These are phyloP conservation scores for Scenedesmus sp. DNA, from an alignment of 163 green algal genomes.

Conservation along the genomic window DNA sequence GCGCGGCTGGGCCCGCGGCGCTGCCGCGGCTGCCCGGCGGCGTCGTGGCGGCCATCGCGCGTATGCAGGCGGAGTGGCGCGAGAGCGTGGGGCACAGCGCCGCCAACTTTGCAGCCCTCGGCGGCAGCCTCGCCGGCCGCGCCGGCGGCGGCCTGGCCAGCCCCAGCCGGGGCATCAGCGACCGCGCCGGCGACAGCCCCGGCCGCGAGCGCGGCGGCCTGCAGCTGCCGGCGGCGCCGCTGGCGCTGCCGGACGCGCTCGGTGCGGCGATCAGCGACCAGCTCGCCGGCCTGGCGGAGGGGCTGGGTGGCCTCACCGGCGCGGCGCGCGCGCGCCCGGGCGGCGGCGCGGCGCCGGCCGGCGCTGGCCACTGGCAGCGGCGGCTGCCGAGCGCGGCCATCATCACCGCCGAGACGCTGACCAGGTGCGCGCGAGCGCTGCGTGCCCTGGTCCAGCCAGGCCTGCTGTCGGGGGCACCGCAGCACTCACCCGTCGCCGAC, in stretches of 20 bases:
- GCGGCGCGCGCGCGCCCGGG: neutral
- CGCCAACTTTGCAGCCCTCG: neutral
- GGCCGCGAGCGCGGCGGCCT: constrained; percentile 1
- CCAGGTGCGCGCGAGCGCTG: neutral
- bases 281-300: too few species aligned
- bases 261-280: too few species aligned
- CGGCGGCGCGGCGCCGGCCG: neutral
- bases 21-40: too few species aligned
- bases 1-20: too few species aligned
- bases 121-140: neutral
- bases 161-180: neutral
- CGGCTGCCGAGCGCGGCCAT: neutral
- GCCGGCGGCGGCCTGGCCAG: constrained; percentile 3
- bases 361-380: neutral
- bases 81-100: too few species aligned
- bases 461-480: neutral
- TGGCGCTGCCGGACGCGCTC: too few species aligned
- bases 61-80: too few species aligned
- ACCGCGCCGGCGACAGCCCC: neutral
- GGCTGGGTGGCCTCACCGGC: neutral
- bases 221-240: neutral
- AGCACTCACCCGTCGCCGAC: constrained; percentile 8
- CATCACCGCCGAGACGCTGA: neutral
- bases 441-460: neutral
- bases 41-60: too few species aligned